Percentiles rank a stretch among this genome's conserved stretches.
Conservation (phyloP, 257 asterid genomes). For the Primulina huaijiensis region DNA sequence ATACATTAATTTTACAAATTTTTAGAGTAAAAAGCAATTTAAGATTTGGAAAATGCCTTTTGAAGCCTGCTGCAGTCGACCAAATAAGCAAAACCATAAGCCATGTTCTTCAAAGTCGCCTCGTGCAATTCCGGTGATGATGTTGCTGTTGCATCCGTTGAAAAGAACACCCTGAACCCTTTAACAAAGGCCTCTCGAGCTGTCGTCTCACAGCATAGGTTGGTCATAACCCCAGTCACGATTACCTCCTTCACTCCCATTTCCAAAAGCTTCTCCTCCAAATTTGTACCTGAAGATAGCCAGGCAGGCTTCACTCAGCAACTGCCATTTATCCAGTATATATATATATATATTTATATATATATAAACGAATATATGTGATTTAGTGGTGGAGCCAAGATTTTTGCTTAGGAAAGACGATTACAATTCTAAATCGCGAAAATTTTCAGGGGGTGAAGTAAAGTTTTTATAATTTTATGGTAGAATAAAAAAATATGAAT, state of each 20-base stretch:
- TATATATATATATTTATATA: no score
- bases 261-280: slow-evolving; percentile 51
- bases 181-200: slow-evolving; percentile 76
- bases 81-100: slow-evolving; percentile 70
- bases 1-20: neutral
- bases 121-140: slow-evolving; percentile 62
- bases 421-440: no score
- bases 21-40: slow-evolving; percentile 11
- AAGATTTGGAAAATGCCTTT: slow-evolving; percentile 36
- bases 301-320: neutral
- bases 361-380: neutral
- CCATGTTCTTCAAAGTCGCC: slow-evolving; percentile 72
- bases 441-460: no score
- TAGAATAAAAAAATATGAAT: no score
- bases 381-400: neutral
- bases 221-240: slow-evolving; percentile 79
- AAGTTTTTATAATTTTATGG: no score
- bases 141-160: slow-evolving; percentile 68
- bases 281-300: slow-evolving; percentile 44
- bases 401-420: no score
- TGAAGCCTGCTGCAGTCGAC: slow-evolving; percentile 48
- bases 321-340: neutral
- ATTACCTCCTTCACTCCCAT: slow-evolving; percentile 69
- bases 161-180: slow-evolving; percentile 71
- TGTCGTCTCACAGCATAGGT: slow-evolving; percentile 70